phyloP scores from a whole-genome alignment of 2,329 filamentous ascomycete species.

The Penicillium sp. region DNA sequence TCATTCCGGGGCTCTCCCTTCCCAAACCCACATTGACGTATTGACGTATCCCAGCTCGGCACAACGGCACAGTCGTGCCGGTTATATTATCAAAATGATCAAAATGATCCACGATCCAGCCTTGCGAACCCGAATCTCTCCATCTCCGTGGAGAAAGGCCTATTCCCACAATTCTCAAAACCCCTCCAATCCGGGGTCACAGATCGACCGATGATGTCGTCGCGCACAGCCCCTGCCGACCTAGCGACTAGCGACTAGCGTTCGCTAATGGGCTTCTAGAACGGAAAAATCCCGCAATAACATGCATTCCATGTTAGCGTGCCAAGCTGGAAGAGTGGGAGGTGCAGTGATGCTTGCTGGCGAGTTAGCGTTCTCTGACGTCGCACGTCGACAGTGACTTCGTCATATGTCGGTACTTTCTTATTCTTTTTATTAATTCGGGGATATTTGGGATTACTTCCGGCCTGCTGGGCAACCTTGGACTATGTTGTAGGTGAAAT shows the following conservation, averaged over 20 bases:
- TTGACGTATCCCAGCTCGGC: not conserved
- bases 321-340: conserved; percentile 5
- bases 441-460: not conserved
- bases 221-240: conserved; percentile 11
- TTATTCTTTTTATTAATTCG: not conserved
- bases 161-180: not conserved
- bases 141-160: not conserved
- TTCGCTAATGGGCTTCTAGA: conserved; percentile 13
- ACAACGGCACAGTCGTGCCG: conserved; percentile 7
- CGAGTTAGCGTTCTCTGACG: conserved; percentile 1
- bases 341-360: not conserved
- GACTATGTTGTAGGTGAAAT: not conserved
- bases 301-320: not conserved
- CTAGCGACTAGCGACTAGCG: not conserved
- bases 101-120: not conserved
- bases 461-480: not conserved
- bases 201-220: conserved; percentile 6
- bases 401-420: not conserved
- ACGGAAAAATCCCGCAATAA: conserved; percentile 18
- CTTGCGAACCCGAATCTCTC: not conserved
- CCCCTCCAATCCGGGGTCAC: conserved; percentile 1
- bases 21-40: not conserved
- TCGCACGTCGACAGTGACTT: not conserved
- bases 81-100: not conserved
- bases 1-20: not conserved